A percentile compares a stretch with the other conserved stretches of the same genome.
Conservation (phyloP, 2,329 filamentous ascomycete species). For the Orbilia brochopaga region DNA sequence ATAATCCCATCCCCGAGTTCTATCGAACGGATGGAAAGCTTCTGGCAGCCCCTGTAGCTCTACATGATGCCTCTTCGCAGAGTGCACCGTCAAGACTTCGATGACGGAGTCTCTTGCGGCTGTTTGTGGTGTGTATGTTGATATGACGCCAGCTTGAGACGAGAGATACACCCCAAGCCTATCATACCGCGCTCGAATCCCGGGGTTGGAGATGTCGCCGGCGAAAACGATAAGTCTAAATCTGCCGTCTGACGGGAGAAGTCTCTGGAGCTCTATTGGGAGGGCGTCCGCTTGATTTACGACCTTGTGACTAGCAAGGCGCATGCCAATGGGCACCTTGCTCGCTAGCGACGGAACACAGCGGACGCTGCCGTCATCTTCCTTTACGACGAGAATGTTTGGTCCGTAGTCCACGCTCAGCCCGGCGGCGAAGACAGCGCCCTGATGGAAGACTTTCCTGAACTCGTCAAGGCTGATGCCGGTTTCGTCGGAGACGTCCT, state of each 20-base stretch:
- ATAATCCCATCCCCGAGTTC: slow-evolving; percentile 64
- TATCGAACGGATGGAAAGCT: slow-evolving; percentile 59
- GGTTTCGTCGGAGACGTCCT: slow-evolving; percentile 66
- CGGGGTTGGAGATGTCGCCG: slow-evolving; percentile 62
- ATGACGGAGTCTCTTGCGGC: slow-evolving; percentile 62
- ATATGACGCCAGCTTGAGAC: slow-evolving; percentile 59
- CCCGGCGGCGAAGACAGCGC: slow-evolving; percentile 67
- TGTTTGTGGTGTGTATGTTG: slow-evolving; percentile 58
- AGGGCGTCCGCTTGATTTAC: slow-evolving; percentile 65
- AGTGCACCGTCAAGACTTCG: slow-evolving; percentile 69
- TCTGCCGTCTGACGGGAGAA: slow-evolving; percentile 65
- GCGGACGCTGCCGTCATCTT: slow-evolving; percentile 59
- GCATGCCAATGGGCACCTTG: slow-evolving; percentile 63
- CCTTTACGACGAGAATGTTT: slow-evolving; percentile 66
- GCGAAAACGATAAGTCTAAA: slow-evolving; percentile 69
- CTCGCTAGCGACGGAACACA: slow-evolving; percentile 60
- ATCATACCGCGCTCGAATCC: slow-evolving; percentile 61
- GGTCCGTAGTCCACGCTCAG: slow-evolving; percentile 66
- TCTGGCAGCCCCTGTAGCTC: slow-evolving; percentile 64
- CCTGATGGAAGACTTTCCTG: slow-evolving; percentile 67
- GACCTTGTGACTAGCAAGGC: slow-evolving; percentile 67
- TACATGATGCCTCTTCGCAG: slow-evolving; percentile 59
- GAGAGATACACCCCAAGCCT: slow-evolving; percentile 61
- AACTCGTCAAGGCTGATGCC: slow-evolving; percentile 70
- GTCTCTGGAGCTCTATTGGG: slow-evolving; percentile 67